phyloP scores from a whole-genome alignment of 805 yeast genomes.

The Suhomyces prunicola region DNA sequence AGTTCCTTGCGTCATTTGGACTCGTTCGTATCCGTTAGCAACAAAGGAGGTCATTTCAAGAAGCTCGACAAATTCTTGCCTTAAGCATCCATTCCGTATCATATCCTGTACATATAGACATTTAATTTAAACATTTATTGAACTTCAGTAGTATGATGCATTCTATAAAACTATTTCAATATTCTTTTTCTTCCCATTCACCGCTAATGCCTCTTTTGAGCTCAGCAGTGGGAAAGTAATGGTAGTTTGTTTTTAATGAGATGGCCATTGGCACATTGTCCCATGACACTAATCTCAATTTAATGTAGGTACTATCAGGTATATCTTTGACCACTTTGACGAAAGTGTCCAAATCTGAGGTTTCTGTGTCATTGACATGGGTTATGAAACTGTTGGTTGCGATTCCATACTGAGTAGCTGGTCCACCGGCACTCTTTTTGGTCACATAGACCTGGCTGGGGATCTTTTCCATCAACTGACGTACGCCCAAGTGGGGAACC shows the following conservation, averaged over 20 bases:
- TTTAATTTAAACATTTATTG: background rate
- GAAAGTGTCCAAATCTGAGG: slow-evolving; percentile 68
- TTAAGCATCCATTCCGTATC: slow-evolving; percentile 10
- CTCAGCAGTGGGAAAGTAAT: slow-evolving; percentile 77
- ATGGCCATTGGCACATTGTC: slow-evolving; percentile 86
- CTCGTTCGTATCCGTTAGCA: slow-evolving; percentile 53
- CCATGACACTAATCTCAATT: slow-evolving; percentile 75
- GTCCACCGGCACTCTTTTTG: slow-evolving; percentile 73
- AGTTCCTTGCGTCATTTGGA: slow-evolving; percentile 57
- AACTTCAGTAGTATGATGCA: background rate
- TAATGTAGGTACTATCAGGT: slow-evolving; percentile 77
- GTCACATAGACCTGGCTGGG: slow-evolving; percentile 87
- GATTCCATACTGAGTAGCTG: slow-evolving; percentile 79
- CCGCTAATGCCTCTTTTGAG: slow-evolving; percentile 45
- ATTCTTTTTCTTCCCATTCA: slow-evolving; percentile 48
- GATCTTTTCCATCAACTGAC: slow-evolving; percentile 71
- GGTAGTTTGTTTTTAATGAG: slow-evolving; percentile 82
- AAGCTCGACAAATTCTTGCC: slow-evolving; percentile 53
- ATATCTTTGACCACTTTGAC: slow-evolving; percentile 62
- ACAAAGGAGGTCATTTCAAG: slow-evolving; percentile 53
- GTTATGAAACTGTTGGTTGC: slow-evolving; percentile 82
- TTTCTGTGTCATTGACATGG: slow-evolving; percentile 76
- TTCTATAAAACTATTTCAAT: background rate
- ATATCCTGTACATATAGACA: slow-evolving; percentile 1
- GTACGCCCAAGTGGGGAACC: slow-evolving; percentile 88